Percentiles rank a stretch among this genome's conserved stretches.
These are phyloP conservation scores for Allantophomopsis cytisporea DNA, from an alignment of 2,329 filamentous ascomycete species.

Conservation along the genomic window DNA sequence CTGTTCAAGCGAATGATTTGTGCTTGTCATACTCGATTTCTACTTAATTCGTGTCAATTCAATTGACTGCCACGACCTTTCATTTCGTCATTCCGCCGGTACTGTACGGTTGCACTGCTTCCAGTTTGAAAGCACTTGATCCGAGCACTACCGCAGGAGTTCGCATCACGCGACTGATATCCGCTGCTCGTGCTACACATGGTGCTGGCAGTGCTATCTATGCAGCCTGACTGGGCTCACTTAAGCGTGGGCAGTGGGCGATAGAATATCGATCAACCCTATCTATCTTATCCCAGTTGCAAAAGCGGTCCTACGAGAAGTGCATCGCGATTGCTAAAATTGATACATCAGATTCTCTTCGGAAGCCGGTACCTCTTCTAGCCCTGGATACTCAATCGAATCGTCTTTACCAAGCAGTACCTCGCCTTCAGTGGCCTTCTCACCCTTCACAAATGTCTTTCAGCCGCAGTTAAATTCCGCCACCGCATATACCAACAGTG, in stretches of 20 bases:
- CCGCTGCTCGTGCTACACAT: conserved; percentile 12
- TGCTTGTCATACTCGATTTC: conserved; percentile 1
- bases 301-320: background rate
- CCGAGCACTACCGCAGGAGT: conserved; percentile 8
- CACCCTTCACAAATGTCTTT: conserved; percentile 16
- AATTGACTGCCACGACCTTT: conserved; percentile 14
- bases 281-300: background rate
- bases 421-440: conserved; percentile 14
- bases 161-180: conserved; percentile 16
- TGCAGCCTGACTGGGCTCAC: conserved; percentile 13
- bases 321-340: conserved; percentile 4
- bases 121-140: conserved; percentile 12
- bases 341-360: conserved; percentile 17
- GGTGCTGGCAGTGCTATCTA: conserved; percentile 2
- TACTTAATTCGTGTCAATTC: conserved; percentile 8
- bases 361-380: conserved; percentile 17
- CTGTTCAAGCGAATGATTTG: background rate
- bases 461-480: conserved; percentile 14
- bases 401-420: conserved; percentile 14
- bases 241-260: background rate
- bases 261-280: conserved; percentile 2
- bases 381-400: conserved; percentile 19
- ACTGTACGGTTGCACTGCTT: conserved; percentile 12
- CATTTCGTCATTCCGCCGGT: conserved; percentile 7
- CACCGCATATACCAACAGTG: conserved; percentile 15